Evolutionary conservation across 2,329 filamentous ascomycete species (phyloP), one percentile per base, ranked within the genome.

Genomic region (Cladosporium sphaerospermum): DNA sequence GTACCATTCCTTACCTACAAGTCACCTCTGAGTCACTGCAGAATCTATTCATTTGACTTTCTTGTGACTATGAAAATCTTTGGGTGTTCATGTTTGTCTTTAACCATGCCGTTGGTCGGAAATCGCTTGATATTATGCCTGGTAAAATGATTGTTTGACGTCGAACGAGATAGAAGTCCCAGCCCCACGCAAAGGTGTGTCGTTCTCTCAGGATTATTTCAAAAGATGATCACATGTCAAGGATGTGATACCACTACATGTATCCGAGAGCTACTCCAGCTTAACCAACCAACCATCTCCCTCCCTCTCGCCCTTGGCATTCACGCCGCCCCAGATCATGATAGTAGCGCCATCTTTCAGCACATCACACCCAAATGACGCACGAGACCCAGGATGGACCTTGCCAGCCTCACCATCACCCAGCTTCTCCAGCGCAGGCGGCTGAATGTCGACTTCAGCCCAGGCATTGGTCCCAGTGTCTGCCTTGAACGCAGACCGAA

Each of bases 271-370:
- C 45, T 54, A 72, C 49, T 69, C 64, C 40, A 73, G 56, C 37
- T 54, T 64, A 5, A 75, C 67, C n/a, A 73, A 57, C 73, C 73
- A 75, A 5, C 71, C 72, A 65, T 75, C 72, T 3, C 72, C 71
- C 33, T 74, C 68, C 23, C 65, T 63, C 55, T 73, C 68, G 0
- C 73, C 71, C 51, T 69, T 72, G 0, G 72, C 70, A 61, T 74
- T 67, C 13, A 70, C 55, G 2, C 73, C 73, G 40, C 73, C 73
- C 71, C 71, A 75, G 11, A 75, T 61, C 3, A 73, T 64, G 7
- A 74, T 59, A 11, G 60, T 66, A 32, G 62, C 64, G 18, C 67
- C 68, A 33, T 69, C 67, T 57, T 69, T 63, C 62, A 60, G 56
- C 1, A 67, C 60, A 57, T 73, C 71, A n/a, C 67, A 67, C 2